Evolutionary conservation across 2,329 filamentous ascomycete genomes (phyloP).

Genomic region (Exophiala alcalophila): DNA sequence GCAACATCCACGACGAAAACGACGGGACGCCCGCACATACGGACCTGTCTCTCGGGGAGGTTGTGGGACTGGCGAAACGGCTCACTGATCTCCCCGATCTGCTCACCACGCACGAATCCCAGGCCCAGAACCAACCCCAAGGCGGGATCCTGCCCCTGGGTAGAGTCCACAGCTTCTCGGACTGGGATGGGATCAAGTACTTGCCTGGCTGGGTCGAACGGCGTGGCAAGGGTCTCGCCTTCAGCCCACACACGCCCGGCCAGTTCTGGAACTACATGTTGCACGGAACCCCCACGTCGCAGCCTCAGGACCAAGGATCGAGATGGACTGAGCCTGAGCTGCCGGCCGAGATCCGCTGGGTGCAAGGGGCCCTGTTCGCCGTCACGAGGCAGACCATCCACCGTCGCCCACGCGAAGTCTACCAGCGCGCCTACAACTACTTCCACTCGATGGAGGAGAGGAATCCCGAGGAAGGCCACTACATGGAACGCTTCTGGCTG

Average conservation of each 20-base stretch:
- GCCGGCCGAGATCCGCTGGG: constrained; percentile 18
- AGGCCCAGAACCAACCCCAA: constrained; percentile 8
- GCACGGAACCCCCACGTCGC: constrained; percentile 3
- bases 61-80: constrained; percentile 14
- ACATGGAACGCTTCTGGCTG: constrained; percentile 28
- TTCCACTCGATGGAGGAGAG: constrained; percentile 20
- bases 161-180: constrained; percentile 9
- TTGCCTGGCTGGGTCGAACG: constrained; percentile 24
- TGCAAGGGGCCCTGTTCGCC: constrained; percentile 26
- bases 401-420: constrained; percentile 16
- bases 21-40: constrained; percentile 21
- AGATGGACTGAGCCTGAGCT: constrained; percentile 4
- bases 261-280: constrained; percentile 23
- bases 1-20: constrained; percentile 25
- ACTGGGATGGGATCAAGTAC: constrained; percentile 16
- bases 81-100: constrained; percentile 6
- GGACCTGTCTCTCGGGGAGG: constrained; percentile 14
- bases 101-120: not conserved
- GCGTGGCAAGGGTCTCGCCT: constrained; percentile 10
- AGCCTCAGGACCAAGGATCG: not conserved
- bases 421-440: constrained; percentile 16
- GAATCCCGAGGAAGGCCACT: constrained; percentile 28
- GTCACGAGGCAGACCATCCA: constrained; percentile 22
- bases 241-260: constrained; percentile 16
- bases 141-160: constrained; percentile 22